These are phyloP conservation scores for Pseudonitzschia pungens DNA, from an alignment of 108 stramenopile species.

Conservation along the genomic window DNA sequence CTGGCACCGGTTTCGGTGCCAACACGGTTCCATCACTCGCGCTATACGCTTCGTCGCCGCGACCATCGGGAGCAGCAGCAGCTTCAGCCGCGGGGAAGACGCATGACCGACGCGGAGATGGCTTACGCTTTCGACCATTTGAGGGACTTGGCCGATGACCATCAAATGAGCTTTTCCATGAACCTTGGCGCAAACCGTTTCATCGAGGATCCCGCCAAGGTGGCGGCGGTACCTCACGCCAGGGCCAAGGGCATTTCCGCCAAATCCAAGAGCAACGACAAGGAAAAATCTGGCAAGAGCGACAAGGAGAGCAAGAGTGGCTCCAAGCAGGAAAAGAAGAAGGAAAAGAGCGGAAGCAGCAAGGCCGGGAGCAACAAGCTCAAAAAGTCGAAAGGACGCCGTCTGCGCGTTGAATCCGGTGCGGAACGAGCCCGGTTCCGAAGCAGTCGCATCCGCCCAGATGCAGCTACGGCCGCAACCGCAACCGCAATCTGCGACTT, in stretches of 20 bases:
- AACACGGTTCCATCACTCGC: conserved; percentile 7
- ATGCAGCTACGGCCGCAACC: no score
- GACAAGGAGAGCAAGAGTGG: neutral
- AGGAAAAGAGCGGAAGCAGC: neutral
- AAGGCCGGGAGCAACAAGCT: neutral
- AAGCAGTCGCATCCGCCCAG: neutral
- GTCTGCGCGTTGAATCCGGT: neutral
- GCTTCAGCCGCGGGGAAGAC: no score
- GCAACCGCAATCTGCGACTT: neutral
- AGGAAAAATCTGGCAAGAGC: neutral
- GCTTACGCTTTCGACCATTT: no score
- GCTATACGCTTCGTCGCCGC: neutral
- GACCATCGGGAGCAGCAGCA: no score
- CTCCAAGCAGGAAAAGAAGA: neutral
- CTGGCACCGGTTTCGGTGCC: no score
- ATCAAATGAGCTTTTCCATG: no score
- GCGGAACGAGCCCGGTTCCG: neutral
- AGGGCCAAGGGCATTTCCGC: no score
- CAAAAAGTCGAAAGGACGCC: neutral
- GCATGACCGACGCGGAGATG: no score
- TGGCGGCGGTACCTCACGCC: no score
- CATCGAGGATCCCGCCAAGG: no score
- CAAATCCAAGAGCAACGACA: neutral
- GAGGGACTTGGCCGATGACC: no score
- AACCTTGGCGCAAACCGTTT: no score